These are phyloP conservation scores for Pythium dissimile DNA, from an alignment of 352 stramenopile genomes.

Conservation along the genomic window DNA sequence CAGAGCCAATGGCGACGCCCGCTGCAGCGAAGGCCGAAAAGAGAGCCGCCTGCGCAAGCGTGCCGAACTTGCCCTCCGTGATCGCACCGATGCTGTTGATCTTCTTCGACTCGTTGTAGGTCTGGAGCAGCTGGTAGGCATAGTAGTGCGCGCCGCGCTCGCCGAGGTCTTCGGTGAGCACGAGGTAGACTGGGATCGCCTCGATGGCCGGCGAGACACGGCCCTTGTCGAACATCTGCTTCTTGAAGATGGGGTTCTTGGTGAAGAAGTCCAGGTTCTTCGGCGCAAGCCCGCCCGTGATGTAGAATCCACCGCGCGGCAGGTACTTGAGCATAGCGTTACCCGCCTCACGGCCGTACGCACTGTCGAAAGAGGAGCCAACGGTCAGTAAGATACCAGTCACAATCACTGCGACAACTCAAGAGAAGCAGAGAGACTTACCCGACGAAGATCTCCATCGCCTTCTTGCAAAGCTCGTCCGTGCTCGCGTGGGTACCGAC, in stretches of 20 bases:
- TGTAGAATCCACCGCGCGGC: slow-evolving; percentile 95
- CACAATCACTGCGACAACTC: not conserved
- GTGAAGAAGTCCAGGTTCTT: slow-evolving; percentile 97
- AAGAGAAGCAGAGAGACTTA: slow-evolving; percentile 27
- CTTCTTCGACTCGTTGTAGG: slow-evolving; percentile 45
- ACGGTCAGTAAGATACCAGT: not conserved
- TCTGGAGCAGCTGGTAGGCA: slow-evolving; percentile 71
- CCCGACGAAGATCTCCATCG: slow-evolving; percentile 94
- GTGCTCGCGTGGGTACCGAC: slow-evolving; percentile 87
- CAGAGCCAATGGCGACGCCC: slow-evolving; percentile 21
- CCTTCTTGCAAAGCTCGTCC: slow-evolving; percentile 78
- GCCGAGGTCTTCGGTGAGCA: slow-evolving; percentile 89
- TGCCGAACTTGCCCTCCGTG: slow-evolving; percentile 21
- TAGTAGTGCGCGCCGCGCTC: slow-evolving; percentile 89
- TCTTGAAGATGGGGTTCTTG: slow-evolving; percentile 73
- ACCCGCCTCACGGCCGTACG: slow-evolving; percentile 94
- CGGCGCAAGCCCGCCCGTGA: slow-evolving; percentile 94
- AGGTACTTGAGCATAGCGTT: slow-evolving; percentile 94
- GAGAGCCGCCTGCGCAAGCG: slow-evolving; percentile 16
- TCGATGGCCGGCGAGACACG: slow-evolving; percentile 77
- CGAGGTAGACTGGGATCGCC: slow-evolving; percentile 83
- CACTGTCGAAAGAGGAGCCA: no score
- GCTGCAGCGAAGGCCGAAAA: slow-evolving; percentile 22
- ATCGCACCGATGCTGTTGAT: slow-evolving; percentile 28
- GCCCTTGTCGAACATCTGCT: slow-evolving; percentile 87